Conservation (phyloP, 495 filamentous ascomycete species). For the Penicillium desertorum region DNA sequence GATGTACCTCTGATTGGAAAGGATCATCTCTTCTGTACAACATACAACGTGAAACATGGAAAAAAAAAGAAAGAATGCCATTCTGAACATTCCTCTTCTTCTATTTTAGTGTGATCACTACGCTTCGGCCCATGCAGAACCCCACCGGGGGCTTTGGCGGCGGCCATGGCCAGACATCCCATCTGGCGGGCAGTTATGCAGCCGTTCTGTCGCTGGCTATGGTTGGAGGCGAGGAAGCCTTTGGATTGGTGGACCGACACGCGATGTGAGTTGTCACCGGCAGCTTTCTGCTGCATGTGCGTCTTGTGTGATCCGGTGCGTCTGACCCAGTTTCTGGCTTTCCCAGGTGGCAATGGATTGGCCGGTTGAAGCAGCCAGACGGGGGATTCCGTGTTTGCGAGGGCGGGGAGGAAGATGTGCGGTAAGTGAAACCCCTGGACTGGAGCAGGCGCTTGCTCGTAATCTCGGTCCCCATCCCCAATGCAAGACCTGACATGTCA, state of each 20-base stretch:
- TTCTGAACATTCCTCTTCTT: conserved; percentile 6
- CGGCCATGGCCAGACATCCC: conserved; percentile 84
- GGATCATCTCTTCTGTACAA: conserved; percentile 1
- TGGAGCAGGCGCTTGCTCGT: not conserved
- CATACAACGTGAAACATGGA: conserved; percentile 3
- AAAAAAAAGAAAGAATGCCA: conserved; percentile 1
- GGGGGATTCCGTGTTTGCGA: conserved; percentile 80
- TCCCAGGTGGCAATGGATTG: conserved; percentile 79
- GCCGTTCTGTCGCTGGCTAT: conserved; percentile 72
- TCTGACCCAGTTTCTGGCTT: conserved; percentile 21
- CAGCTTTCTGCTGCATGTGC: conserved; percentile 9
- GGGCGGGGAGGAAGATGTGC: conserved; percentile 88
- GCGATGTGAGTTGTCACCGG: conserved; percentile 57
- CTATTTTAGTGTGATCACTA: conserved; percentile 58
- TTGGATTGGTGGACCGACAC: conserved; percentile 73
- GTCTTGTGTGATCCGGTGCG: conserved; percentile 13
- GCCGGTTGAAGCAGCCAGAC: conserved; percentile 74
- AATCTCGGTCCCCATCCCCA: not conserved
- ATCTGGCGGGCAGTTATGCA: conserved; percentile 86
- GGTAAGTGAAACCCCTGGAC: conserved; percentile 49
- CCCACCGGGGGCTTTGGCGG: conserved; percentile 85
- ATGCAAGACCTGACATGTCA: conserved; percentile 19
- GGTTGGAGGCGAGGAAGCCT: conserved; percentile 70
- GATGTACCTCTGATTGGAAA: conserved; percentile 1
- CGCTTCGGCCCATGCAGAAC: conserved; percentile 79